Percentiles rank a stretch among this genome's conserved stretches.
These are phyloP conservation scores for Fusarium sp. DNA, from an alignment of 2,329 filamentous ascomycete genomes.

Conservation along the genomic window DNA sequence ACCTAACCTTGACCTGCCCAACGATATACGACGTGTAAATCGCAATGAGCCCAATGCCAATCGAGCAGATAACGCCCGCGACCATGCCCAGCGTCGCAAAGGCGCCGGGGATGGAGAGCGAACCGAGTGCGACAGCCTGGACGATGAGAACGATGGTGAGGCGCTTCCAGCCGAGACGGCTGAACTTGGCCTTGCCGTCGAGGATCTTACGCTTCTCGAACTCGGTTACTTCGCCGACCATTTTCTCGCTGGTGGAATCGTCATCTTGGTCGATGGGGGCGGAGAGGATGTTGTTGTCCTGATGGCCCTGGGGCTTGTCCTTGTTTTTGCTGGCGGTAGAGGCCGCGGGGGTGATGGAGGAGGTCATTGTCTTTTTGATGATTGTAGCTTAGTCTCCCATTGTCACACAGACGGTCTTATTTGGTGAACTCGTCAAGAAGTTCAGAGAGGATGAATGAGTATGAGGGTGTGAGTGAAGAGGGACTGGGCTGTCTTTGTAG, in stretches of 20 bases:
- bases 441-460: neutral
- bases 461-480: neutral
- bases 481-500: conserved; percentile 31
- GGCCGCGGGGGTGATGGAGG: conserved; percentile 32
- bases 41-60: conserved; percentile 51
- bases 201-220: conserved; percentile 41
- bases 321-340: conserved; percentile 26
- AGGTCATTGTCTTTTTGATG: conserved; percentile 16
- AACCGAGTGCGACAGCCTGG: conserved; percentile 39
- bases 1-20: conserved; percentile 54
- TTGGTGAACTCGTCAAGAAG: conserved; percentile 1
- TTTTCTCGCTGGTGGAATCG: conserved; percentile 37
- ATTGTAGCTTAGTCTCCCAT: conserved; percentile 31
- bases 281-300: conserved; percentile 25
- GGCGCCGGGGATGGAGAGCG: conserved; percentile 38
- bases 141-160: conserved; percentile 42
- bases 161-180: conserved; percentile 41
- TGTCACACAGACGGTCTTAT: conserved; percentile 31
- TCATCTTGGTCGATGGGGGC: conserved; percentile 1
- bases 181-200: conserved; percentile 39
- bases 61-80: conserved; percentile 50
- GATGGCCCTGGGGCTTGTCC: conserved; percentile 1
- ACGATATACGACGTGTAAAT: conserved; percentile 55
- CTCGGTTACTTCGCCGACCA: conserved; percentile 40
- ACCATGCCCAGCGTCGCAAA: conserved; percentile 45